Base-by-base conservation (phyloP, 2,329 filamentous ascomycete species). In the Byssoonygena ceratinophila region DNA sequence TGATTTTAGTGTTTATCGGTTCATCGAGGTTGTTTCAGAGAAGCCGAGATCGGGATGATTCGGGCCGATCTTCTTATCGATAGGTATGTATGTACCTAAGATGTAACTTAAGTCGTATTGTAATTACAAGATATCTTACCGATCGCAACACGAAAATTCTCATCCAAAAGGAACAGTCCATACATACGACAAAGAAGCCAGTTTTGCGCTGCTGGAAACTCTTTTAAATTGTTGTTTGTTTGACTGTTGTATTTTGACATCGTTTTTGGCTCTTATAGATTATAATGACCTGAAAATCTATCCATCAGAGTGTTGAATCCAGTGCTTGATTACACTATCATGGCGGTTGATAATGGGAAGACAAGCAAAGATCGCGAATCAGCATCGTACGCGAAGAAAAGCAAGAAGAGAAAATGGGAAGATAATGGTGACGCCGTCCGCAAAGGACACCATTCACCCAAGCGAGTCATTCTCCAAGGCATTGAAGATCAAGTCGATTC, bases 321-420 rank as follows among this genome's bases (percentile, higher is more conserved):
- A 11, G 12, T n/a, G 32, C 3, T 5, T 34, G 32, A 34, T n/a
- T 9, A 4, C 3, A 14, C 7, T 34, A 11, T 9, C 7, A 51
- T 51, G 49, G 31, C 40, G 4, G 22, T 29, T 11, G 41, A 44
- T 11, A 37, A 16, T 12, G 31, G 39, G 20, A 45, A 27, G 22
- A 22, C 23, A 18, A 37, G 46, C 23, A 40, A 37, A 8, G 27
- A 29, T 12, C 18, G 11, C 20, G 31, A 45, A 27, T 14, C 29
- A 16, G n/a, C 25, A 40, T 45, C 44, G 31, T 8, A 34, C 4
- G 9, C n/a, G 14, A 65, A 62, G 52, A 61, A 62, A 46, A 64
- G 54, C 46, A 66, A 66, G 54, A 69, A 68, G 50, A 59, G 61
- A 25, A 64, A 69, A 58, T 58, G 60, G 53, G 59, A 67, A n/a